Conservation (phyloP, 2,329 filamentous ascomycete genomes). For the Ilyonectria robusta region DNA sequence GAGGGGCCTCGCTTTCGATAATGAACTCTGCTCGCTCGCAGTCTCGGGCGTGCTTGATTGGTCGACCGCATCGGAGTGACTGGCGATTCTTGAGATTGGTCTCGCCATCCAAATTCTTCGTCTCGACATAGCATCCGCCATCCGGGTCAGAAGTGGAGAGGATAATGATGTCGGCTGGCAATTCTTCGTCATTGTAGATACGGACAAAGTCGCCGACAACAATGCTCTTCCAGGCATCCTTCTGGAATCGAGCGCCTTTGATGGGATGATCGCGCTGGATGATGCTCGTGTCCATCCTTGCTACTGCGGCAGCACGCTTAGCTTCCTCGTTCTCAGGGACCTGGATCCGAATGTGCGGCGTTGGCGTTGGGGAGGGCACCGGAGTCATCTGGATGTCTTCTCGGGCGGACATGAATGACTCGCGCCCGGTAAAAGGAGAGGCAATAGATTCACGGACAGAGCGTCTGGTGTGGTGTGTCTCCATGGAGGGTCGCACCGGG, state of each 20-base stretch:
- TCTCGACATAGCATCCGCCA: conserved; percentile 96
- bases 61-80: conserved; percentile 86
- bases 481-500: conserved; percentile 73
- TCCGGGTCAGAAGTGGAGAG: conserved; percentile 94
- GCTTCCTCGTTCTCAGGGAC: conserved; percentile 56
- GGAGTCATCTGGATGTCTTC: conserved; percentile 96
- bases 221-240: conserved; percentile 94
- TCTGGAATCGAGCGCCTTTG: conserved; percentile 87
- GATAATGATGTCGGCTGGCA: conserved; percentile 94
- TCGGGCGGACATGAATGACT: conserved; percentile 67
- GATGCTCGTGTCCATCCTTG: conserved; percentile 69
- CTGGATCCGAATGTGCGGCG: conserved; percentile 54
- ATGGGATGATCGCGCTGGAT: conserved; percentile 79
- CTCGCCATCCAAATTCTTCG: conserved; percentile 97
- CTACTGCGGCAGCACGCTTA: conserved; percentile 55
- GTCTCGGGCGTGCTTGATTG: conserved; percentile 89
- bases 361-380: conserved; percentile 83
- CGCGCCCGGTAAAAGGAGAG: conserved; percentile 68
- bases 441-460: conserved; percentile 57
- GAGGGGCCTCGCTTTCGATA: conserved; percentile 91
- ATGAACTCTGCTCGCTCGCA: conserved; percentile 91
- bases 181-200: conserved; percentile 94
- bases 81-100: conserved; percentile 97
- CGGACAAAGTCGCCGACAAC: conserved; percentile 97
- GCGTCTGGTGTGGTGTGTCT: conserved; percentile 53